Base-by-base conservation (phyloP, 208 protist genomes). In the Leptomonas pyrrhocoris region DNA sequence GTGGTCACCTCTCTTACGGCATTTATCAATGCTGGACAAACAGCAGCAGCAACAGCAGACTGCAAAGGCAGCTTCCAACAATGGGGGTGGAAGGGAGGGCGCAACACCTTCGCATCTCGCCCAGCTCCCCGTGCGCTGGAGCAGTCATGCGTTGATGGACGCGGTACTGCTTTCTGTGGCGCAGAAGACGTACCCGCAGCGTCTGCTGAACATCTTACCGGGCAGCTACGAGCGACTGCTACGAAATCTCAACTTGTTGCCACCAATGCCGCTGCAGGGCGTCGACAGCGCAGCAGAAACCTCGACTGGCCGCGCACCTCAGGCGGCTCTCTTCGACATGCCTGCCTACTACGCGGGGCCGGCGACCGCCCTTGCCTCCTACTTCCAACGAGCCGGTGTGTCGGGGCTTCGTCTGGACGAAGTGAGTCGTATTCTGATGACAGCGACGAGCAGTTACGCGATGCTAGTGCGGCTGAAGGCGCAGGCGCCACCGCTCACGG, bases 401-500 rank as follows among this genome's bases (percentile, higher is more conserved):
- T 54, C 59, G 56, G 74, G 71, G 42, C 59, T 76, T 43, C 81
- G 64, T 12, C 64, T 63, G 27, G 72, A 68, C 19, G 88, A 93
- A 68, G 73, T 81, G 34, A 79, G 88, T 55, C 81, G 67, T 7
- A 58, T 89, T 34, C 62, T 95, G 9, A 30, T 43, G n/a, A 74
- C 70, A 25, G 80, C 58, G 27, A 83, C 80, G 38, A 76, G 71
- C 55, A 75, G 74, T 23, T 78, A 89, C 8, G 80, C 90, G 0
- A 85, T 95, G 79, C 60, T 90, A 23, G 82, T 92, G 34, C 87
- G 84, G 50, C 75, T 95, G n/a, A 79, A 83, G 45, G 88, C 90
- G 13, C 77, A 86, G 43, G 80, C 73, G 18, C 73, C 68, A 9
- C 45, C 36, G 18, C 61, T 31, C 27, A 15, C 34, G 21, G 58